Percentiles rank a stretch among this genome's conserved stretches.
phyloP scores from a whole-genome alignment of 202 grass and related monocot species.

The Carex sylvatica region DNA sequence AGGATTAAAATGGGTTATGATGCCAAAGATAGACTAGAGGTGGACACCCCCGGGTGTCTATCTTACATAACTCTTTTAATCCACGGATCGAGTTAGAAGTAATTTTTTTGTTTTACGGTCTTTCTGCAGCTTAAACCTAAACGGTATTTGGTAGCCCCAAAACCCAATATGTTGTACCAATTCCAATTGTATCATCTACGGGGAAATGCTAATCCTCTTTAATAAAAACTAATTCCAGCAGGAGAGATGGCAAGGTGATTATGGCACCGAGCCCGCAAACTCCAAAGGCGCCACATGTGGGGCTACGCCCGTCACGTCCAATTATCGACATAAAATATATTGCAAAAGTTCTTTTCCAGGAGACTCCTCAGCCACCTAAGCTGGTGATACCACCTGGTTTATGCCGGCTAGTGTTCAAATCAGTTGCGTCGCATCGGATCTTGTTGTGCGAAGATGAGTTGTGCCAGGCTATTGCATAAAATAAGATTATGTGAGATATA shows the following conservation, averaged over 20 bases:
- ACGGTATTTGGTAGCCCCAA: too few relatives aligned
- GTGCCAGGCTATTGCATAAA: conserved; percentile 82
- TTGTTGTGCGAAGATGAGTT: conserved; percentile 80
- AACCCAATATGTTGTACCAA: too few relatives aligned
- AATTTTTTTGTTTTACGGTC: too few relatives aligned
- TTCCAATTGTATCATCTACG: not conserved
- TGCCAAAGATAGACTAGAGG: too few relatives aligned
- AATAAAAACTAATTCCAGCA: conserved; percentile 31
- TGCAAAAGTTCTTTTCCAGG: conserved; percentile 78
- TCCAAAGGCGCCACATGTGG: conserved; percentile 64
- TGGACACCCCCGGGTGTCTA: too few relatives aligned
- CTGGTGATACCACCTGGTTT: conserved; percentile 63
- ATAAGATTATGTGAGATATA: conserved; percentile 76
- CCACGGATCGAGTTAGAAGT: too few relatives aligned
- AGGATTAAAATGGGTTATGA: too few relatives aligned
- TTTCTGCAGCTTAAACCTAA: too few relatives aligned
- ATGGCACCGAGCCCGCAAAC: conserved; percentile 49
- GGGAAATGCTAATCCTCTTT: not conserved
- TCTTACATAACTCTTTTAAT: too few relatives aligned
- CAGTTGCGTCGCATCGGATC: conserved; percentile 55
- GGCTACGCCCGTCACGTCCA: conserved; percentile 45
- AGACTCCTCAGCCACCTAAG: conserved; percentile 43
- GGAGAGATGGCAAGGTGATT: conserved; percentile 48
- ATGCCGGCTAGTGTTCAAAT: conserved; percentile 59
- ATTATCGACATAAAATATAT: conserved; percentile 75